These are phyloP conservation scores for Aureobasidium namibiae DNA, from an alignment of 2,329 filamentous ascomycete species.

Conservation along the genomic window DNA sequence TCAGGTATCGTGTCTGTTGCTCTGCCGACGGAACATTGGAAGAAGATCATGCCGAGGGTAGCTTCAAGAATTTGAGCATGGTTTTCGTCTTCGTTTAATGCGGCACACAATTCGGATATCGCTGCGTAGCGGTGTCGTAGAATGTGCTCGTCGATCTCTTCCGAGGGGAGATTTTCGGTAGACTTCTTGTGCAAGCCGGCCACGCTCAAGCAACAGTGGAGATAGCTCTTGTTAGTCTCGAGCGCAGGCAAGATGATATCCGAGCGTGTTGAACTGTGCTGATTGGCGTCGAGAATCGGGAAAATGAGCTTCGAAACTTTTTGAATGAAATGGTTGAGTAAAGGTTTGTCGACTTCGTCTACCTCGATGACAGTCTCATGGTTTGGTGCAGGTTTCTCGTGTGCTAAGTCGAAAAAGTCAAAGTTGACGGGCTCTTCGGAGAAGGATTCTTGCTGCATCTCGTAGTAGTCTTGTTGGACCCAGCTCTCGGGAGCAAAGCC, in stretches of 20 bases:
- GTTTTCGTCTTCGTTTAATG: constrained; percentile 69
- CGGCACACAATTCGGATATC: constrained; percentile 75
- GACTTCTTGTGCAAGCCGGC: constrained; percentile 88
- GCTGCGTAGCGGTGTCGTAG: constrained; percentile 86
- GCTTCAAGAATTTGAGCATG: constrained; percentile 87
- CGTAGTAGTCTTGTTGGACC: constrained; percentile 63
- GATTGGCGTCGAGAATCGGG: constrained; percentile 83
- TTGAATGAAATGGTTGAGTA: constrained; percentile 86
- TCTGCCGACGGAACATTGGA: constrained; percentile 84
- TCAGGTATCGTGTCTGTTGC: constrained; percentile 78
- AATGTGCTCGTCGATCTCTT: constrained; percentile 81
- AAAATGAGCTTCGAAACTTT: constrained; percentile 84
- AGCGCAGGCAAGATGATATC: constrained; percentile 81
- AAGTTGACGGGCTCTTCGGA: constrained; percentile 51
- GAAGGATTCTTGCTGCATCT: constrained; percentile 60
- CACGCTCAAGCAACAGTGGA: constrained; percentile 92
- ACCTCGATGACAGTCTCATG: constrained; percentile 70
- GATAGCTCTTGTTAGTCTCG: constrained; percentile 83
- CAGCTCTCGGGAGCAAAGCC: constrained; percentile 59
- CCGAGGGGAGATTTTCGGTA: constrained; percentile 55
- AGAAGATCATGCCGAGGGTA: constrained; percentile 89
- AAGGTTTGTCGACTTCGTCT: constrained; percentile 75
- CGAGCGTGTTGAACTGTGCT: constrained; percentile 70
- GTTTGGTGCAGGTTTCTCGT: constrained; percentile 54
- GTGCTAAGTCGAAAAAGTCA: constrained; percentile 76